Evolutionary conservation across 2,329 filamentous ascomycete species (phyloP), one percentile per base, ranked within the genome.

Genomic region (Colletotrichum limetticola): DNA sequence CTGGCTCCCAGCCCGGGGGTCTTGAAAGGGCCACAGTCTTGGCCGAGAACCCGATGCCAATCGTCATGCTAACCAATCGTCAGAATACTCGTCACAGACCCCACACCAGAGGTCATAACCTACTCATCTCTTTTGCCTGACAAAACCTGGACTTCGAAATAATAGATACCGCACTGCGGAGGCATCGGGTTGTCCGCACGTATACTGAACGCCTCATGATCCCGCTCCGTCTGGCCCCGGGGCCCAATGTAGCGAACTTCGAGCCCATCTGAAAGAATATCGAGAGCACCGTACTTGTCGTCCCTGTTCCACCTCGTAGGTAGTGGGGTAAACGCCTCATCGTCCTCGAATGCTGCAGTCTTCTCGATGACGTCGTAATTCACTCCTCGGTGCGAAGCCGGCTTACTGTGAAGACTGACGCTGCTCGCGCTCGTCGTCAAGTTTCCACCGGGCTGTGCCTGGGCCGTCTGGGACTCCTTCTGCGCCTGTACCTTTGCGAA

Each of bases 161-260:
- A 99, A 82, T 98, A 99, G 72, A 99, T 92, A 2, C 97, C 97
- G 76, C 94, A 97, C 79, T 97, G 93, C 46, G 91, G 88, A 4
- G 97, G 95, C 91, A 98, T 98, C 61, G 92, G 90, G 80, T 95
- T 88, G 81, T 99, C 93, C 32, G 95, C 91, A 68, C 97, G 91
- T 71, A 98, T 91, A 14, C 94, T 91, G 46, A 91, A 95, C 22
- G 95, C 94, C 80, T 98, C 97, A 78, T 93, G 86, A 8, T 92
- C 90, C 63, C 87, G 85, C 62, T 90, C 88, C 69, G 82, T 81
- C 24, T 85, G 79, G 28, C 81, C 83, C 77, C 87, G 88, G 1
- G 83, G 78, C 0, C 86, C 85, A 1, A 83, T 83, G 77, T 89
- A 90, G 77, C 89, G 91, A 68, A 97, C 91, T 78, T 96, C 93